A percentile compares a stretch with the other conserved stretches of the same genome.
Evolutionary conservation across 108 stramenopile genomes (phyloP).

Genomic region (Cyclostephanos tholiformis): DNA sequence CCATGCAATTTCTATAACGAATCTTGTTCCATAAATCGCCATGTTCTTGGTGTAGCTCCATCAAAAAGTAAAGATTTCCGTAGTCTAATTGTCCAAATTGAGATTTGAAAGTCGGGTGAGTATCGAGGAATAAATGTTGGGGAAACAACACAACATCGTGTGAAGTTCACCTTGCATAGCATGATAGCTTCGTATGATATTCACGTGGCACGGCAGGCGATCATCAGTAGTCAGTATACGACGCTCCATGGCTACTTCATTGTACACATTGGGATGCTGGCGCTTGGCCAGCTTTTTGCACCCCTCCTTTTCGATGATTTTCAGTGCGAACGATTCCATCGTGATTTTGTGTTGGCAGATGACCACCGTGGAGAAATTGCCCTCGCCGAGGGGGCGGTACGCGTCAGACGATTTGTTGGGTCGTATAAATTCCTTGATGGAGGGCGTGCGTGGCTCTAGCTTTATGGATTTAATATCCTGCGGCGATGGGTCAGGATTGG

Average conservation of each 20-base stretch:
- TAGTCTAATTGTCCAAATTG: conserved; percentile 14
- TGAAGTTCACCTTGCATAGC: conserved; percentile 82
- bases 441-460: conserved; percentile 56
- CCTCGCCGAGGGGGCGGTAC: conserved; percentile 68
- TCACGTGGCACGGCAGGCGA: conserved; percentile 53
- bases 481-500: conserved; percentile 10
- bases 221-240: conserved; percentile 79
- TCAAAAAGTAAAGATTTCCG: conserved; percentile 76
- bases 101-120: not conserved
- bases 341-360: conserved; percentile 81
- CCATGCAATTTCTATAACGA: conserved; percentile 66
- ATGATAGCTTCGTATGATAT: conserved; percentile 80
- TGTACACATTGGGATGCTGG: conserved; percentile 94
- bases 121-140: not conserved
- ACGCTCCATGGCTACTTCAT: conserved; percentile 97
- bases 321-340: conserved; percentile 91
- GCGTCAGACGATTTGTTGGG: conserved; percentile 68
- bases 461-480: conserved; percentile 56
- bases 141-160: not conserved
- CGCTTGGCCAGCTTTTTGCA: conserved; percentile 82
- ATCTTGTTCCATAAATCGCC: conserved; percentile 91
- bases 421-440: conserved; percentile 76
- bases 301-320: conserved; percentile 93
- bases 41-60: conserved; percentile 84
- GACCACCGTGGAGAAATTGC: conserved; percentile 90